These are phyloP conservation scores for Cardamine occulta DNA, from an alignment of 345 rosid genomes.

Conservation along the genomic window DNA sequence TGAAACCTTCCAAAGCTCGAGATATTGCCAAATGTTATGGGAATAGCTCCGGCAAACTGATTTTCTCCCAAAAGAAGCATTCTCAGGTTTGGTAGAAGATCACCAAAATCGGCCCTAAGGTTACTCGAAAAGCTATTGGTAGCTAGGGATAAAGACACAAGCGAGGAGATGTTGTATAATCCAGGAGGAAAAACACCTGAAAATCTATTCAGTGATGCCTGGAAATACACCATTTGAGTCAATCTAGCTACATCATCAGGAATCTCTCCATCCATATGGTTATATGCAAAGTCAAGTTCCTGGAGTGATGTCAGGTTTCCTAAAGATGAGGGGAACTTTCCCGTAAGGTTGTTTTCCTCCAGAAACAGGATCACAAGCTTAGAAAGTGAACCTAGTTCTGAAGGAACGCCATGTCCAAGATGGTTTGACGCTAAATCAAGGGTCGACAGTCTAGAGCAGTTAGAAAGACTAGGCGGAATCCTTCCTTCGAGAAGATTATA, in stretches of 20 bases:
- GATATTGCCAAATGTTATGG: conserved; percentile 34
- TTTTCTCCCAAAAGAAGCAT: background rate
- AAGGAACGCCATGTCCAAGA: conserved; percentile 20
- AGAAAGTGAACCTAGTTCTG: conserved; percentile 33
- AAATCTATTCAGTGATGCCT: conserved; percentile 7
- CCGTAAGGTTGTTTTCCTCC: conserved; percentile 13
- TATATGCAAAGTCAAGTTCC: conserved; percentile 29
- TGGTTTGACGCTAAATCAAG: conserved; percentile 37
- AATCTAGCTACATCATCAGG: conserved; percentile 25
- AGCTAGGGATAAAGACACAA: conserved; percentile 18
- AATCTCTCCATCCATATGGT: conserved; percentile 33
- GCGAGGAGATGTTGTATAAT: conserved; percentile 34
- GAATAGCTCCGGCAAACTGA: conserved; percentile 34
- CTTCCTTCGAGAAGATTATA: conserved; percentile 33
- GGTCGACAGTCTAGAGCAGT: conserved; percentile 27
- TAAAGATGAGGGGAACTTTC: conserved; percentile 26
- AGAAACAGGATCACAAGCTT: background rate
- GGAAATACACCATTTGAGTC: conserved; percentile 27
- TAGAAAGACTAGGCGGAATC: conserved; percentile 30
- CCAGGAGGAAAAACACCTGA: conserved; percentile 41
- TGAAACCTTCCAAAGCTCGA: conserved; percentile 36
- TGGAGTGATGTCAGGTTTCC: conserved; percentile 41
- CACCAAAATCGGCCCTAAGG: conserved; percentile 32
- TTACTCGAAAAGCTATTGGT: conserved; percentile 30
- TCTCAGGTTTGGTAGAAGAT: conserved; percentile 34